Conservation (phyloP, 345 rosid genomes). For the Erysimum cheiranthoides region DNA sequence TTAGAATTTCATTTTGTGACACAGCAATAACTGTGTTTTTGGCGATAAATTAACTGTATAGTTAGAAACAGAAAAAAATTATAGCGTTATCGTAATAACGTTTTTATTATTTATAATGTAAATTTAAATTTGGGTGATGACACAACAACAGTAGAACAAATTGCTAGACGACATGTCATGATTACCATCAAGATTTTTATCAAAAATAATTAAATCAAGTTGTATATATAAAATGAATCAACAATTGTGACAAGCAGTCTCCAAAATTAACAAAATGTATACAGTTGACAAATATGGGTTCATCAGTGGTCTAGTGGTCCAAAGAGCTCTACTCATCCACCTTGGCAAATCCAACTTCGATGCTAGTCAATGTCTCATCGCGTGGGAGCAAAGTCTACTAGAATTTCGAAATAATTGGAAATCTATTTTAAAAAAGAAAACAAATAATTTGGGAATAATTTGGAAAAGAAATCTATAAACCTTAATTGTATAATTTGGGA, state of each 20-base stretch:
- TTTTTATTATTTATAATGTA: no score
- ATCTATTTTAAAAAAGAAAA: no score
- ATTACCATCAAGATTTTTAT: background rate
- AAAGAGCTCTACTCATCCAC: conserved; percentile 15
- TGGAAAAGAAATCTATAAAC: background rate
- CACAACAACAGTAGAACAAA: no score
- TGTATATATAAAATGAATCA: background rate
- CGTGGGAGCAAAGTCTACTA: conserved; percentile 21
- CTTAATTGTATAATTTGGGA: background rate
- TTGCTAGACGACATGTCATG: background rate
- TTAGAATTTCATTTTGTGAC: background rate
- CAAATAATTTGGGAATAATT: no score
- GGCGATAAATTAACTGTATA: no score
- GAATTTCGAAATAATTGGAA: background rate
- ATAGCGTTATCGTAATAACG: no score
- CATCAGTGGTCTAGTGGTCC: conserved; percentile 15
- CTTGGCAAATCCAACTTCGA: conserved; percentile 22
- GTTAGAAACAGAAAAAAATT: no score
- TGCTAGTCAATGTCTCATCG: conserved; percentile 18
- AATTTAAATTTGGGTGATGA: no score
- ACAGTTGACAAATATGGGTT: conserved; percentile 7
- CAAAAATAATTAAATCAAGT: background rate
- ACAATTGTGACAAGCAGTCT: background rate
- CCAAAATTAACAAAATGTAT: background rate
- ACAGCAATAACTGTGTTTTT: background rate